These are phyloP conservation scores for Pseudohyphozyma bogoriensis DNA, from an alignment of 768 basidiomycete genomes.

Conservation along the genomic window DNA sequence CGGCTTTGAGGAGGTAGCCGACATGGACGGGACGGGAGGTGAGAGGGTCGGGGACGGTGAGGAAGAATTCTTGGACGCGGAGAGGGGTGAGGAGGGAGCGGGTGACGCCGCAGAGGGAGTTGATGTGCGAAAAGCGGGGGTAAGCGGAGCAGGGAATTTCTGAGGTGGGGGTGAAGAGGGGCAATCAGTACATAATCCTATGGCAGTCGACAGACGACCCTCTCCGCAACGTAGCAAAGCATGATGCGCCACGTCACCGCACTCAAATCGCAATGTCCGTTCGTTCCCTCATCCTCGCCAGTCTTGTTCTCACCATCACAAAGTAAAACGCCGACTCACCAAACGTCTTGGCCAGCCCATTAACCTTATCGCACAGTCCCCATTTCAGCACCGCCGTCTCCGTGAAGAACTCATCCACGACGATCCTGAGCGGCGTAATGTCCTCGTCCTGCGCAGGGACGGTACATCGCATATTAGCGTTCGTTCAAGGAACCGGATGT, in stretches of 20 bases:
- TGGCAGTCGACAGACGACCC: too few species aligned
- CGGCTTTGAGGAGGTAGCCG: conserved; percentile 25
- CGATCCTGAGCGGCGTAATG: conserved; percentile 12
- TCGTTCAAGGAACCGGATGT: too few species aligned
- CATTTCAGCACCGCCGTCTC: conserved; percentile 25
- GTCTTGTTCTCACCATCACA: too few species aligned
- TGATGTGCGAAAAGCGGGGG: conserved; percentile 25
- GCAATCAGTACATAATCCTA: too few species aligned
- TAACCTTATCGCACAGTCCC: conserved; percentile 14
- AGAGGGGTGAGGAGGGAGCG: neutral
- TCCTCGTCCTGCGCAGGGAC: neutral
- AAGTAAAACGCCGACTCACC: neutral
- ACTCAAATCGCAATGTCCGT: neutral
- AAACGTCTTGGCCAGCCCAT: conserved; percentile 21
- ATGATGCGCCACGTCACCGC: neutral
- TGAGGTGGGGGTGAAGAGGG: neutral
- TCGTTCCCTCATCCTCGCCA: neutral
- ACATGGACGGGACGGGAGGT: conserved; percentile 9
- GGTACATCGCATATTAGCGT: neutral
- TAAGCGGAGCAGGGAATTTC: conserved; percentile 27
- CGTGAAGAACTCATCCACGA: conserved; percentile 22
- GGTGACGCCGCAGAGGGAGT: conserved; percentile 18
- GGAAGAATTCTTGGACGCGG: conserved; percentile 23
- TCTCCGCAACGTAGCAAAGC: neutral
- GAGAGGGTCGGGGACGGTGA: conserved; percentile 21